Evolutionary conservation across 805 yeast species (phyloP), one percentile per base, ranked within the genome.

Genomic region (Ogataea thermomethanolica): DNA sequence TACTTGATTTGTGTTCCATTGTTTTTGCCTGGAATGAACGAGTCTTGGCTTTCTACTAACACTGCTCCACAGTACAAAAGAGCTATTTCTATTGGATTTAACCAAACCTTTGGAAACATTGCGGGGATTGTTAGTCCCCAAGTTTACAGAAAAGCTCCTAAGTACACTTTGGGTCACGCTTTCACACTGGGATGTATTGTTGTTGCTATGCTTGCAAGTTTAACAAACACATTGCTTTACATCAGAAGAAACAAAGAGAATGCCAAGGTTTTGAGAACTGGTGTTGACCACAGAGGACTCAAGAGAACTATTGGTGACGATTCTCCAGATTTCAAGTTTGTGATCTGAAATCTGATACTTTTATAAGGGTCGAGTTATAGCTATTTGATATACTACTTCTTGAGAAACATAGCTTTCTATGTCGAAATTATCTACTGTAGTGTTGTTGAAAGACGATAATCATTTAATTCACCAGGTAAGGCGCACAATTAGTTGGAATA

Each of bases 61-160:
- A 56, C 62, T 25, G 68, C 73, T 2, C 70, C 70, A 7, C 62
- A 60, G 39, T 69, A 63, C 54, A 65, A 65, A 39, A 61, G 74
- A 51, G 67, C 71, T 7, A 60, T 72, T 3, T 64, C 71, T 4
- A 51, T 70, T 35, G 74, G 70, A 8, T 38, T 59, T 25, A 68
- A 72, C 37, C 74, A 69, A 48, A 59, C 70, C 2, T 42, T 70
- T 12, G 76, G 76, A 7, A 72, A 72, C 45, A 43, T 66, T 21
- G 62, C 75, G 5, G 78, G 78, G 37, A 70, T 65, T 3, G 56
- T 70, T 43, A 66, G 69, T 25, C 69, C 70, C 21, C 74, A 70
- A 48, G 64, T 71, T 17, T 71, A 69, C 53, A 52, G 67, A 25
- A 47, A 51, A 7, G 51, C 72, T 3, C 71, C 72, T 4, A 36